phyloP scores from a whole-genome alignment of 208 protist genomes.

The Angomonas ambiguus region DNA sequence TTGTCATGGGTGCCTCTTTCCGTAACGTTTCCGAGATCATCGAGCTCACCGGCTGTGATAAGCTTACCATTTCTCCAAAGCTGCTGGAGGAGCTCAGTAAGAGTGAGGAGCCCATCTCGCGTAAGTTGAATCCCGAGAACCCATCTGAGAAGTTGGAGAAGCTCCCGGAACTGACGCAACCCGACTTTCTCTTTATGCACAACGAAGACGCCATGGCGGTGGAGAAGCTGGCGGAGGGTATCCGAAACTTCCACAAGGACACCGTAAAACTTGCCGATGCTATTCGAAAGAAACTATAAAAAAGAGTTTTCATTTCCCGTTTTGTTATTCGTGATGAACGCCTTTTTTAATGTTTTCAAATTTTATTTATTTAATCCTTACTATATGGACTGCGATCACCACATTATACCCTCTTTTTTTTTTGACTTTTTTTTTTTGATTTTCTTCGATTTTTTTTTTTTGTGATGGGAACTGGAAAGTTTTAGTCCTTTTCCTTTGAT shows the following conservation, averaged over 20 bases:
- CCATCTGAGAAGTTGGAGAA: conserved; percentile 35
- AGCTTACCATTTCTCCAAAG: conserved; percentile 96
- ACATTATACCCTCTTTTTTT: background rate
- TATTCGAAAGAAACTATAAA: conserved; percentile 61
- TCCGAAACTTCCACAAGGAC: conserved; percentile 94
- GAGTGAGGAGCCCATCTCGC: conserved; percentile 26
- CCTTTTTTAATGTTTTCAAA: too few relatives aligned
- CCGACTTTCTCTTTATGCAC: conserved; percentile 76
- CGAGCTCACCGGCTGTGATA: conserved; percentile 95
- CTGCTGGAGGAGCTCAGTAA: conserved; percentile 91
- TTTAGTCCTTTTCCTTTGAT: too few relatives aligned
- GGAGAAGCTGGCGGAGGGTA: conserved; percentile 97
- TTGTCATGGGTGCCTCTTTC: conserved; percentile 98
- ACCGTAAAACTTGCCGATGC: conserved; percentile 81
- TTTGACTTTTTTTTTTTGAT: background rate
- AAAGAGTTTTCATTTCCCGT: background rate
- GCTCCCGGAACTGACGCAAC: conserved; percentile 58
- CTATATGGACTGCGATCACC: background rate
- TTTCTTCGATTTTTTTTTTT: conserved; percentile 3
- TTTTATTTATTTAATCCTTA: background rate
- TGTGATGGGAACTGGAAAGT: background rate
- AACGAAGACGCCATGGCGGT: conserved; percentile 95
- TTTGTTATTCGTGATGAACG: too few relatives aligned
- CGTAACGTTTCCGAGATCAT: conserved; percentile 91
- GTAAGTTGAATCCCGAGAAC: conserved; percentile 60